Percentiles rank a stretch among this genome's conserved stretches.
phyloP scores from a whole-genome alignment of 305 asterid genomes.

The Fraxinus latifolia region DNA sequence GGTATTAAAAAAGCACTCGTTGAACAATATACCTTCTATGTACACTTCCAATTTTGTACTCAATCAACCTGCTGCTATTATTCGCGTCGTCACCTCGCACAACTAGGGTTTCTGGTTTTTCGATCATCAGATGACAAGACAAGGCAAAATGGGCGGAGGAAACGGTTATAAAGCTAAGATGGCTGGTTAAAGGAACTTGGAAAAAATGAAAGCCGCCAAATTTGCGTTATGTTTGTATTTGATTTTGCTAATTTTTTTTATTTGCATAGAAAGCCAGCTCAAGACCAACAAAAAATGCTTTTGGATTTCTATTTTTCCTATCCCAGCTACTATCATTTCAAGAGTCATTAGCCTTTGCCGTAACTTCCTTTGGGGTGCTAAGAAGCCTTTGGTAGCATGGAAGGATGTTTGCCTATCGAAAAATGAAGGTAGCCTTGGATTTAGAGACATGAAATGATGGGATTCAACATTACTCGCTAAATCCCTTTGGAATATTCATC shows the following conservation, averaged over 20 bases:
- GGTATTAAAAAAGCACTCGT: neutral
- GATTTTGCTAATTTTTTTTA: slow-evolving; percentile 10
- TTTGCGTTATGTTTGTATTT: neutral
- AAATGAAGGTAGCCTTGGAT: too few relatives aligned
- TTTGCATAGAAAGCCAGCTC: slow-evolving; percentile 47
- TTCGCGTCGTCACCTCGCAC: slow-evolving; percentile 14
- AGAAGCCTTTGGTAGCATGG: too few relatives aligned
- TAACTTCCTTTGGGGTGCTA: too few relatives aligned
- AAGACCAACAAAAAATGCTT: slow-evolving; percentile 39
- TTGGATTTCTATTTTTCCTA: too few relatives aligned
- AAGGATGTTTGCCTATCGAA: too few relatives aligned
- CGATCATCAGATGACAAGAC: neutral
- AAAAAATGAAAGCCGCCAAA: slow-evolving; percentile 45
- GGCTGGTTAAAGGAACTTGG: slow-evolving; percentile 56
- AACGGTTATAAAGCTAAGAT: slow-evolving; percentile 53
- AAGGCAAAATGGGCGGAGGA: slow-evolving; percentile 53
- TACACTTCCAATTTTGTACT: slow-evolving; percentile 3
- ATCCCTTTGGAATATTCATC: too few relatives aligned
- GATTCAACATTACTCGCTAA: too few relatives aligned
- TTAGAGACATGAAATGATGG: too few relatives aligned
- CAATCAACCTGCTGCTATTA: neutral
- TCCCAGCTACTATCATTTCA: too few relatives aligned
- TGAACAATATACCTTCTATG: neutral
- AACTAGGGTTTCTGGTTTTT: slow-evolving; percentile 22
- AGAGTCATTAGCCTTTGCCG: too few relatives aligned